Evolutionary conservation across 2,329 filamentous ascomycete species (phyloP), one percentile per base, ranked within the genome.

Genomic region (Xylariaceae sp.): DNA sequence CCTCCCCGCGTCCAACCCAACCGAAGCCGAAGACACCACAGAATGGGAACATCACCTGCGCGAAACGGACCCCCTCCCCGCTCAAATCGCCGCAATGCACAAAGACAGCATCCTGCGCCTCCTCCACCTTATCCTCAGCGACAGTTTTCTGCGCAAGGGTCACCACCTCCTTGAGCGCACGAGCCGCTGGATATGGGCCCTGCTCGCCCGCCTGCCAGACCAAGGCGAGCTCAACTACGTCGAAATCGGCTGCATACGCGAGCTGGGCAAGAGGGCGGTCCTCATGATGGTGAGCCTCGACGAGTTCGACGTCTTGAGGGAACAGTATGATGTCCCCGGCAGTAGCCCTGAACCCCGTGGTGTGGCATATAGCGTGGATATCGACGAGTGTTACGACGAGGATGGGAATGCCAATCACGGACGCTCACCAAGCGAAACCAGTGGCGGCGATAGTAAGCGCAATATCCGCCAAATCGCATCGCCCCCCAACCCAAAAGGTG

Each of bases 111-210:
- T 86, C 3, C 68, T 92, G 40, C 75, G 78, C 27, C 72, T 92
- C 23, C 63, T 95, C 32, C 75, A 79, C 21, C 72, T 91, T 42
- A 68, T 87, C n/a, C 70, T 85, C 22, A 74, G 76, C 16, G 80
- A 80, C 42, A 80, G 80, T 49, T 80, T 86, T 41, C 75, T 85
- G 42, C 76, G 75, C 37, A 76, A 75, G 40, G 78, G 77, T n/a
- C 67, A 72, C 19, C 73, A 76, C 22, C 70, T 89, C 22, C 73
- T 80, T 21, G 76, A 79, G 56, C 77, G 83, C 38, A 82, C 87
- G 4, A 90, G 88, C 48, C 76, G 82, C 14, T 97, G 92, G 92
- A 72, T 88, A 4, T 96, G 90, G 91, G 83, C 85, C 0, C 66
- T 95, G 46, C 71, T 96, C 36, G 88, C 86, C 3, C 78, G 82